Conservation (phyloP, 176 grass and related monocot species). For the Aegilops sharonensis region DNA sequence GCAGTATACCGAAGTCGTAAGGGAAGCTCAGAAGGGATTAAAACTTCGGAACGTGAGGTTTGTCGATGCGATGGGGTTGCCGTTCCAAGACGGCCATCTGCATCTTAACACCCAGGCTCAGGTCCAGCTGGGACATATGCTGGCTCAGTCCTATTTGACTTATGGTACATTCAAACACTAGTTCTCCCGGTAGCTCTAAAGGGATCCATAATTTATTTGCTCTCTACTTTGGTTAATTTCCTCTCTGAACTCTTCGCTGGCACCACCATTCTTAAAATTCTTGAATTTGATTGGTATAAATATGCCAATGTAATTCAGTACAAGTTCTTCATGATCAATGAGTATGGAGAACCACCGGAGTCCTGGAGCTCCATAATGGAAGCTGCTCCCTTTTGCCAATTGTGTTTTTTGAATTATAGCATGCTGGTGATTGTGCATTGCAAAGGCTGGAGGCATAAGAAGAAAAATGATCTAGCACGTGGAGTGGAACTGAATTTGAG, state of each 20-base stretch:
- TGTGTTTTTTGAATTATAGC: not conserved
- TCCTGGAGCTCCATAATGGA: not conserved
- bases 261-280: not conserved
- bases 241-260: not conserved
- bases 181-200: slow-evolving; percentile 2
- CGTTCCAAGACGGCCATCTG: slow-evolving; percentile 62
- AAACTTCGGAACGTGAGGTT: slow-evolving; percentile 63
- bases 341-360: not conserved
- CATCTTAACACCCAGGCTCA: slow-evolving; percentile 83
- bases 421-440: not conserved
- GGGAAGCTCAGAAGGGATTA: slow-evolving; percentile 64
- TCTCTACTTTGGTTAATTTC: not conserved
- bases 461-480: not conserved
- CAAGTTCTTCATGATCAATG: not conserved
- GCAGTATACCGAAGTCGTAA: slow-evolving; percentile 59
- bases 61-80: slow-evolving; percentile 75
- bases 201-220: not conserved
- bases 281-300: slow-evolving; percentile 15
- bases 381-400: not conserved
- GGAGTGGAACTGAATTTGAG: not conserved
- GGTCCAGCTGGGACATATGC: slow-evolving; percentile 80
- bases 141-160: slow-evolving; percentile 70
- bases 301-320: not conserved
- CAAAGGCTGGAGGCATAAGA: not conserved
- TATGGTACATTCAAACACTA: slow-evolving; percentile 60